phyloP scores from a whole-genome alignment of 345 rosid genomes.

The Physaria fendleri region DNA sequence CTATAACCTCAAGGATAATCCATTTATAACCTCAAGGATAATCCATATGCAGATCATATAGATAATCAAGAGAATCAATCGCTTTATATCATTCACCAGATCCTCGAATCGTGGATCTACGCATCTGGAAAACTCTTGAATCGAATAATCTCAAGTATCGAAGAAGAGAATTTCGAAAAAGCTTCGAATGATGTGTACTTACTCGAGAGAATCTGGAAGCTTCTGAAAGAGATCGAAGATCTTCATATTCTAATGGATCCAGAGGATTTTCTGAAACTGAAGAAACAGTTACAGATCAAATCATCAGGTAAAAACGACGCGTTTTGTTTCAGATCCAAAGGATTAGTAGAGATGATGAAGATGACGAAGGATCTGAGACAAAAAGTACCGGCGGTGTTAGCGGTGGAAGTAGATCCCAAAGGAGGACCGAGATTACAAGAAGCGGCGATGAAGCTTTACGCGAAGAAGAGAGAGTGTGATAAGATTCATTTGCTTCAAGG shows the following conservation, averaged over 20 bases:
- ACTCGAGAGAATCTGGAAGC: conserved; percentile 68
- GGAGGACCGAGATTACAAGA: conserved; percentile 94
- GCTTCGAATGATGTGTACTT: conserved; percentile 61
- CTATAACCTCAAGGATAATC: conserved; percentile 41
- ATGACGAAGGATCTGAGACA: conserved; percentile 64
- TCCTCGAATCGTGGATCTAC: conserved; percentile 80
- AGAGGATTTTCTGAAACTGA: conserved; percentile 67
- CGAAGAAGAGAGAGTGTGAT: conserved; percentile 41
- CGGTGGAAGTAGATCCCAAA: conserved; percentile 85
- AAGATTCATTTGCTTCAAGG: conserved; percentile 65
- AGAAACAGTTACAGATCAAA: conserved; percentile 47
- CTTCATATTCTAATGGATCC: conserved; percentile 77
- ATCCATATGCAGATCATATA: conserved; percentile 46
- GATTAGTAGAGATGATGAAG: conserved; percentile 55
- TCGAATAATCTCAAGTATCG: conserved; percentile 46
- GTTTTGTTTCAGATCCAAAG: conserved; percentile 76
- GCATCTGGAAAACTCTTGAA: conserved; percentile 37
- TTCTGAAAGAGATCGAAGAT: conserved; percentile 63
- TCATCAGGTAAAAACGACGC: conserved; percentile 49
- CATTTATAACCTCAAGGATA: conserved; percentile 48
- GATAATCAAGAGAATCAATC: conserved; percentile 69
- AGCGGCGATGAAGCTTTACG: conserved; percentile 82
- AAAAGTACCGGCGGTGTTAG: conserved; percentile 60
- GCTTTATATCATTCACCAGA: conserved; percentile 61
- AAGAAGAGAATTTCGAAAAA: conserved; percentile 28